Evolutionary conservation across 176 grass and related monocot genomes (phyloP).

Genomic region (Rhynchospora tenuis): DNA sequence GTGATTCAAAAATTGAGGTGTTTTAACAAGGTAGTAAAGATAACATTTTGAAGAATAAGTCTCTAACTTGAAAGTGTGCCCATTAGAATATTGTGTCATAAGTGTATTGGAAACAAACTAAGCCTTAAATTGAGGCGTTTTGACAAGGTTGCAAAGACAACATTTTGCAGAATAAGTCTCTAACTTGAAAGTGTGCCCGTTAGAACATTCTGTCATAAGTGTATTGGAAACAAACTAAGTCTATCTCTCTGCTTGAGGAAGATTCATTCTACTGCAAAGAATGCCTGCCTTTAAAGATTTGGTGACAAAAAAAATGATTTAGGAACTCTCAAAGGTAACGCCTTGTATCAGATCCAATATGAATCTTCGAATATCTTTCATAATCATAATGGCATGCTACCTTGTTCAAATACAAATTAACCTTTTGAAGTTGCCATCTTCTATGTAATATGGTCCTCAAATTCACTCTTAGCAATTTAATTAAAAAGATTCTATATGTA

Average conservation of each 20-base stretch:
- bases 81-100: neutral
- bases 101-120: neutral
- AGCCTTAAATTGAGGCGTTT: neutral
- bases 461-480: neutral
- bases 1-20: neutral
- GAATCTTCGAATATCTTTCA: neutral
- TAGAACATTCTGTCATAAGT: neutral
- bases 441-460: neutral
- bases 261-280: neutral
- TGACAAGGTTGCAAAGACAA: neutral
- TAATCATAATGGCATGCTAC: neutral
- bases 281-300: too few species aligned
- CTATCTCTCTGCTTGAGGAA: neutral
- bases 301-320: neutral
- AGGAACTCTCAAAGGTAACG: neutral
- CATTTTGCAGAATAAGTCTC: neutral
- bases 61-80: neutral
- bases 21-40: neutral
- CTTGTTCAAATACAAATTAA: neutral
- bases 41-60: neutral
- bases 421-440: neutral
- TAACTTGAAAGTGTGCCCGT: neutral
- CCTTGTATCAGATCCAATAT: neutral
- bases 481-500: neutral
- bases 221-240: neutral